These are phyloP conservation scores for Lepidium didymum DNA, from an alignment of 345 rosid genomes.

Conservation along the genomic window DNA sequence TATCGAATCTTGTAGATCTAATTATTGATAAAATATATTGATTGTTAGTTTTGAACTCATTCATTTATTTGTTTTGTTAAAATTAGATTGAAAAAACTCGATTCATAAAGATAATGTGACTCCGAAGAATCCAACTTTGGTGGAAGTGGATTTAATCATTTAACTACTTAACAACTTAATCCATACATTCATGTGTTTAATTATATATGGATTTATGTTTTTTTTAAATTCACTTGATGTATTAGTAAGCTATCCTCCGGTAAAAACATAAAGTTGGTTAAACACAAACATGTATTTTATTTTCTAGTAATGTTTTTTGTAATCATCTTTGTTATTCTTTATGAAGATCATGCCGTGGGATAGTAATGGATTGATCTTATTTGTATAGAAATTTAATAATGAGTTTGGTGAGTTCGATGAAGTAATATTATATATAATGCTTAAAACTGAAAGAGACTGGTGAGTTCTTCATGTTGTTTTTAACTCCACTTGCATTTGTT, in stretches of 20 bases:
- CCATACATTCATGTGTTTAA: no score
- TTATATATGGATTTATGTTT: not conserved
- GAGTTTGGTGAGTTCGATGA: slow-evolving; percentile 17
- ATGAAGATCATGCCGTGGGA: not conserved
- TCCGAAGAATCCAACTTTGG: no score
- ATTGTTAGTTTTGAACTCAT: not conserved
- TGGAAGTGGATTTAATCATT: no score
- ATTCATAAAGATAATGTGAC: no score
- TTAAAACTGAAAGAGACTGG: slow-evolving; percentile 24
- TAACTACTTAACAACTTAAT: no score
- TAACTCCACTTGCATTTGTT: slow-evolving; percentile 34
- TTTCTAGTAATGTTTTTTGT: not conserved
- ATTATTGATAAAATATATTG: not conserved
- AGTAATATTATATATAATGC: slow-evolving; percentile 21
- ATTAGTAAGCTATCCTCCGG: not conserved
- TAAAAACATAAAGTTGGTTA: not conserved
- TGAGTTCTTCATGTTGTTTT: slow-evolving; percentile 31
- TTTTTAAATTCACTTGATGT: not conserved
- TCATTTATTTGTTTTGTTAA: no score
- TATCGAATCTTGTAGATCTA: no score
- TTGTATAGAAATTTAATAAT: not conserved
- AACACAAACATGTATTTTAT: not conserved
- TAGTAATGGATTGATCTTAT: not conserved
- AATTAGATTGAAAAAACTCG: no score
- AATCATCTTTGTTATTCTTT: not conserved